Evolutionary conservation across 1,139 yeast genomes (phyloP), one percentile per base, ranked within the genome.

Genomic region (Candida sp.): DNA sequence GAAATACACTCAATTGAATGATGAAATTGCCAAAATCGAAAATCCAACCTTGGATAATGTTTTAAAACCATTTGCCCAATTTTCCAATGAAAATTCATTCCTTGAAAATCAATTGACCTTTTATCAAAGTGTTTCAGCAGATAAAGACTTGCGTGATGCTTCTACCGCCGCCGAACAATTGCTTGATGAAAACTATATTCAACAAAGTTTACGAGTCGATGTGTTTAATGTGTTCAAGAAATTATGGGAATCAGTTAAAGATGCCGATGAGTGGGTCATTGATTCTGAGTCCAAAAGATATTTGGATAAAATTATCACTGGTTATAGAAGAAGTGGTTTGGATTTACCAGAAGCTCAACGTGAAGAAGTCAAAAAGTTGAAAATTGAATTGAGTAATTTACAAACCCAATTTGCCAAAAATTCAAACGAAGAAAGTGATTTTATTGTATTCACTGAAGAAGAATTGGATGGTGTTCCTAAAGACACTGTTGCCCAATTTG

Each of bases 381-480:
- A 81, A 52, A 79, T 81, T 56, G 75, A 77, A 56, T 68, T 87
- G 43, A 75, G 85, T n/a, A 70, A 68, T 38, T 66, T 84, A 49
- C 64, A 79, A 7, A 69, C 84, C 37, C 71, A 79, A 52, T 88
- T 79, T 58, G 64, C 79, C 36, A 82, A 81, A 53, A 84, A 84
- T 55, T 64, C 82, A 48, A 88, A 87, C 48, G 95, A 86, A 58
- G 90, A 87, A 55, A 76, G 76, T 22, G 90, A 81, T n/a, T 79
- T 56, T 52, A 54, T 84, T 25, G 53, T 73, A 27, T 86, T 86
- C 59, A 73, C 88, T 30, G 61, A 62, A 44, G 83, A 83, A 45
- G 85, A 88, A 58, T 70, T 88, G 38, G 79, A 72, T 5, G 96
- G 96, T 33, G 84, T 88, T 35, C 91, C 95, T 4, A 73, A 75